Base-by-base conservation (phyloP, 495 filamentous ascomycete species). In the Choiromyces venosus region DNA sequence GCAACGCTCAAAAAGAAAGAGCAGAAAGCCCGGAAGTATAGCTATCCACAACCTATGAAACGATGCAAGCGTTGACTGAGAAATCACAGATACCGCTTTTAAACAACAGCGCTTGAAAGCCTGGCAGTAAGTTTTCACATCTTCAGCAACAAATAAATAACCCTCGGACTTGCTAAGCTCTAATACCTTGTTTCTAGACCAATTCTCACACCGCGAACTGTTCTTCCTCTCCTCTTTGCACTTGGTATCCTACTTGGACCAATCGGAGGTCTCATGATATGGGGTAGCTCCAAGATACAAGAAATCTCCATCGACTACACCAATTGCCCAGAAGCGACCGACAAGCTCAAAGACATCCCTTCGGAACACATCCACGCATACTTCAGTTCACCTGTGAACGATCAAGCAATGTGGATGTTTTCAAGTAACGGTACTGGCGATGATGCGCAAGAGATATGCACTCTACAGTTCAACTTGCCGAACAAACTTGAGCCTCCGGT, bases 161-260 rank as follows among this genome's bases (percentile, higher is more conserved):
- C 52, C 4, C 12, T 5, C 52, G n/a, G 52, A 14, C 25, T 14
- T 14, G 52, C 52, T 61, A 61, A 61, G 25, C 52, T 61, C 52
- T 29, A 61, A 56, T 70, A 29, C 65, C 52, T 25, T 33, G 35
- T n/a, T 36, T 36, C 25, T n/a, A 93, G 91, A 84, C 93, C 93
- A 14, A 97, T 97, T 81, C 86, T 97, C 61, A 97, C 93, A 7
- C 93, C 93, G 0, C 96, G 93, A 82, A 97, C 92, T 67, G 93
- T 96, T 38, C 86, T 97, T 16, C 93, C 93, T 66, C 86, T 97
- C 67, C 94, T 97, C 83, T 93, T 96, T 82, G 86, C 88, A 46
- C 86, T 96, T 71, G 93, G 93, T 46, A 85, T 93, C 68, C 89
- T 96, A 78, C 94, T 95, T 82, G 92, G 92, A 16, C 91, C 93